These are phyloP conservation scores for Trametes maxima DNA, from an alignment of 768 basidiomycete genomes.

Conservation along the genomic window DNA sequence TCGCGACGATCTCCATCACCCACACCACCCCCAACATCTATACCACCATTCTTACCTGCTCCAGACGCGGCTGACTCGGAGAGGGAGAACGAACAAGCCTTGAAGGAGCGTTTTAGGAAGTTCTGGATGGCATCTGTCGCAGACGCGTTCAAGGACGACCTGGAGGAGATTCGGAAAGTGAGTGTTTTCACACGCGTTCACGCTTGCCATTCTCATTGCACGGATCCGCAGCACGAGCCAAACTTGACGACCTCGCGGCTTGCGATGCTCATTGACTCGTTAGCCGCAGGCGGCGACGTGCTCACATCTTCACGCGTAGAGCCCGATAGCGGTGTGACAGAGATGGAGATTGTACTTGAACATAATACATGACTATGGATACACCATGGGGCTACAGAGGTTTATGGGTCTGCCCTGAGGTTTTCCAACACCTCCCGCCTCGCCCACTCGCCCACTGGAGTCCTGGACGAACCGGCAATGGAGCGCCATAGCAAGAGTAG, in stretches of 20 bases:
- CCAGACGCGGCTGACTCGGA: conserved; percentile 32
- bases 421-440: conserved; percentile 40
- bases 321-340: conserved; percentile 47
- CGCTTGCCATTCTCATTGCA: not conserved
- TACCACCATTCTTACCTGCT: conserved; percentile 62
- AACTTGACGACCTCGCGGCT: conserved; percentile 69
- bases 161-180: conserved; percentile 84
- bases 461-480: conserved; percentile 41
- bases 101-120: conserved; percentile 73
- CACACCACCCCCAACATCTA: conserved; percentile 34
- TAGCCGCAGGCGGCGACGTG: conserved; percentile 77
- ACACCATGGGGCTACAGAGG: not conserved
- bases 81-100: conserved; percentile 47
- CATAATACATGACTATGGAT: conserved; percentile 19
- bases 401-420: conserved; percentile 5
- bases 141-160: conserved; percentile 80
- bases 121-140: conserved; percentile 88
- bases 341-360: conserved; percentile 76
- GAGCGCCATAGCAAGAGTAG: conserved; percentile 61
- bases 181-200: conserved; percentile 22
- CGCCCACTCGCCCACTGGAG: conserved; percentile 57
- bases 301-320: conserved; percentile 48
- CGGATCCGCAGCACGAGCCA: conserved; percentile 50
- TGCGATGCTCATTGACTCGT: conserved; percentile 76
- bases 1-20: conserved; percentile 35